Conservation (phyloP, 257 asterid species). For the Solanum sejunctum region DNA sequence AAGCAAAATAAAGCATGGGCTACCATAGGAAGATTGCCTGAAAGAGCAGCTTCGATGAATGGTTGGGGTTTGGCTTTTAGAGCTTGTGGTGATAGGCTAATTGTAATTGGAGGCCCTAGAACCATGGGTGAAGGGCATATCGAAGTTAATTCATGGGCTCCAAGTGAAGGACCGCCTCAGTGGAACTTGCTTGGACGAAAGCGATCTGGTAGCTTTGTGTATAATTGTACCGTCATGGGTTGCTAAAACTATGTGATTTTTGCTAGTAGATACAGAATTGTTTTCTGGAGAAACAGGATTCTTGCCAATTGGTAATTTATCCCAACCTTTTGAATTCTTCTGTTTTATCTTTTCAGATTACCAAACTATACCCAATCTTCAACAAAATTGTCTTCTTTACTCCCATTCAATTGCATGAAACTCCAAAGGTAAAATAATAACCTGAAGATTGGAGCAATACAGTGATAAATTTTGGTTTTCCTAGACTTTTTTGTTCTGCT, state of each 20-base stretch:
- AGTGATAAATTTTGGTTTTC: conserved; percentile 22
- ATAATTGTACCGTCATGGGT: conserved; percentile 99
- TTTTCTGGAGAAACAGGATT: conserved; percentile 36
- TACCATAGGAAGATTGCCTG: conserved; percentile 63
- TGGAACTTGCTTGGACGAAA: conserved; percentile 72
- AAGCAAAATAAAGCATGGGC: conserved; percentile 41
- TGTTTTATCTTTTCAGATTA: conserved; percentile 23
- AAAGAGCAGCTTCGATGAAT: conserved; percentile 62
- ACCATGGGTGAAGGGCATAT: conserved; percentile 36
- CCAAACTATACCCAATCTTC: conserved; percentile 46
- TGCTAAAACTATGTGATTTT: conserved; percentile 47
- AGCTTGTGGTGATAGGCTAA: conserved; percentile 43
- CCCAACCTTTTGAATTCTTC: conserved; percentile 15
- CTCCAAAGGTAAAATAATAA: conserved; percentile 28
- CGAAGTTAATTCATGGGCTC: conserved; percentile 43
- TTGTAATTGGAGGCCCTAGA: conserved; percentile 82
- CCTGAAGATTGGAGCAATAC: conserved; percentile 23
- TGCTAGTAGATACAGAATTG: conserved; percentile 20
- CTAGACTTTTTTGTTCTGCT: conserved; percentile 19
- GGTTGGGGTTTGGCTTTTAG: conserved; percentile 61
- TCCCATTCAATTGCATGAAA: conserved; percentile 27
- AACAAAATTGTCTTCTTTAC: conserved; percentile 29
- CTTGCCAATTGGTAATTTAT: conserved; percentile 59
- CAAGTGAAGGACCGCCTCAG: conserved; percentile 36
- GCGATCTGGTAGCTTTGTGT: conserved; percentile 76